Evolutionary conservation across 768 basidiomycete genomes (phyloP).

Genomic region (Postia placenta): DNA sequence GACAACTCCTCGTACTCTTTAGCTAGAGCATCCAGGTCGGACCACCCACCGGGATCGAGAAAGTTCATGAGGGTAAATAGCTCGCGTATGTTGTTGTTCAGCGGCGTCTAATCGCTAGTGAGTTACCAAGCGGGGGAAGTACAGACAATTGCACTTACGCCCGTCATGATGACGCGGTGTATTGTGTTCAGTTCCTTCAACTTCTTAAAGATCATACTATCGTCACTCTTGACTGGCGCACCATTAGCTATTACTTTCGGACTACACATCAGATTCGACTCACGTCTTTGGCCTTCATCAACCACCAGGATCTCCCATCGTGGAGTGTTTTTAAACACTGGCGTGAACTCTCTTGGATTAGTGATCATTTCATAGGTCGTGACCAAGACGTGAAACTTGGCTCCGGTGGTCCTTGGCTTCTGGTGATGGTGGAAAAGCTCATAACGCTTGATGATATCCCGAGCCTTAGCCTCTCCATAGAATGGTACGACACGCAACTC

Average conservation of each 20-base stretch:
- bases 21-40: slow-evolving; percentile 67
- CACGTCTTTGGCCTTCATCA: slow-evolving; percentile 89
- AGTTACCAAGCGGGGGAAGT: slow-evolving; percentile 2
- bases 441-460: slow-evolving; percentile 74
- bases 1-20: slow-evolving; percentile 71
- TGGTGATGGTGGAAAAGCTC: slow-evolving; percentile 61
- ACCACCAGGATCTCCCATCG: slow-evolving; percentile 94
- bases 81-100: slow-evolving; percentile 97
- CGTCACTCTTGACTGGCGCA: slow-evolving; percentile 73
- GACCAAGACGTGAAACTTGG: slow-evolving; percentile 84
- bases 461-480: slow-evolving; percentile 72
- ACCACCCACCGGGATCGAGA: slow-evolving; percentile 74
- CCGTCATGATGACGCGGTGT: slow-evolving; percentile 88
- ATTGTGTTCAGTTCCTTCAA: slow-evolving; percentile 71
- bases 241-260: neutral
- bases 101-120: slow-evolving; percentile 61
- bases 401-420: slow-evolving; percentile 36
- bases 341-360: slow-evolving; percentile 57
- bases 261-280: slow-evolving; percentile 26
- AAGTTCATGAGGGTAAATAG: slow-evolving; percentile 98
- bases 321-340: slow-evolving; percentile 74
- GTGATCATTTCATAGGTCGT: slow-evolving; percentile 90
- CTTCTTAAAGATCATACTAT: slow-evolving; percentile 72
- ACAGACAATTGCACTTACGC: slow-evolving; percentile 36
- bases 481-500: slow-evolving; percentile 75